Conservation (phyloP, 192 early-diverging fungal genomes). For the Mortierella hygrophila region DNA sequence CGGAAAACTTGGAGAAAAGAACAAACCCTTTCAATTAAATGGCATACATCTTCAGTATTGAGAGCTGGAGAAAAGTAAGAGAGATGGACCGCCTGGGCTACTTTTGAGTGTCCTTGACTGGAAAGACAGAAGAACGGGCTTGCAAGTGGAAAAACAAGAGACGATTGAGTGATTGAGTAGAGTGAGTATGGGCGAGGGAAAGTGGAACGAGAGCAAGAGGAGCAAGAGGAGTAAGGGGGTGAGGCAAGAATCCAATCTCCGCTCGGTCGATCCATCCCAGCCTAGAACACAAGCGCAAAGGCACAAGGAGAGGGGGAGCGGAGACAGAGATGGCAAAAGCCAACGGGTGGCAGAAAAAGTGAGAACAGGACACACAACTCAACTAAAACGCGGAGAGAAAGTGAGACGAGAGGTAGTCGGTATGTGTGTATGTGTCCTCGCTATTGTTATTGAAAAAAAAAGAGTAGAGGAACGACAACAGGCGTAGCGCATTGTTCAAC, state of each 20-base stretch:
- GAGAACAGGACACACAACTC: no score
- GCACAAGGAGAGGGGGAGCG: background rate
- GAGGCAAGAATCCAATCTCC: background rate
- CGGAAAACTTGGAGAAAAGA: background rate
- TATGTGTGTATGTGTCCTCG: background rate
- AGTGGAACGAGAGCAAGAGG: background rate
- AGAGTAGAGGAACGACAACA: background rate
- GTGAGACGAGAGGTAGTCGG: background rate
- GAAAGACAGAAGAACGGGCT: background rate
- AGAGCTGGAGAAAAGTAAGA: background rate
- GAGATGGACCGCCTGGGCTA: background rate
- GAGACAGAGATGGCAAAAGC: background rate
- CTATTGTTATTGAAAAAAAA: background rate
- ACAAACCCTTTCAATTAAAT: background rate
- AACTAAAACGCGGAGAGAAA: background rate
- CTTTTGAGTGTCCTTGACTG: background rate
- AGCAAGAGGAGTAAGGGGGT: no score
- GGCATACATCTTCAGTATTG: background rate
- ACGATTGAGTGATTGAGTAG: no score
- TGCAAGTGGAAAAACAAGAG: background rate
- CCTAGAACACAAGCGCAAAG: background rate
- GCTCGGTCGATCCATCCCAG: background rate
- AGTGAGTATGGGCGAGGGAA: background rate
- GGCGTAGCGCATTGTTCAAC: constrained; percentile 6
- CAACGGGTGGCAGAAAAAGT: background rate